These are phyloP conservation scores for Magnolia changhungtana DNA, from an alignment of 164 flowering plant species.

Conservation along the genomic window DNA sequence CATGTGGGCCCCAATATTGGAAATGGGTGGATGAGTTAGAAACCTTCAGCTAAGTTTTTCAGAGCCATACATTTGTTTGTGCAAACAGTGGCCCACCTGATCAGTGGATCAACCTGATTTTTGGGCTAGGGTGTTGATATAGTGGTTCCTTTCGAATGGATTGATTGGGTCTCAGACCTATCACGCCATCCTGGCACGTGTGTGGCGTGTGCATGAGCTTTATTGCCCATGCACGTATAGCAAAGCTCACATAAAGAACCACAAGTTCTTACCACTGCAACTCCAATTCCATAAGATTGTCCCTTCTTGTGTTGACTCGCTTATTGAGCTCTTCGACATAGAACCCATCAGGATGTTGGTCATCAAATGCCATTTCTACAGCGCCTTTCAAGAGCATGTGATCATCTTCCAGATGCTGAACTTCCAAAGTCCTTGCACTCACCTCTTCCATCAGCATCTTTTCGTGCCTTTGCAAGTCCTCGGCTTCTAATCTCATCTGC, in stretches of 20 bases:
- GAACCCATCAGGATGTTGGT: constrained; percentile 39
- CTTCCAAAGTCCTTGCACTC: constrained; percentile 21
- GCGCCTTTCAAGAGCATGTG: constrained; percentile 41
- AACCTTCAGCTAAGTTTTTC: too few species aligned
- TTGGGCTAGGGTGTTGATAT: too few species aligned
- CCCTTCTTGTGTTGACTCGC: constrained; percentile 33
- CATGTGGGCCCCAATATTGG: too few species aligned
- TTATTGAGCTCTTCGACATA: constrained; percentile 40
- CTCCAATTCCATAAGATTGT: constrained; percentile 37
- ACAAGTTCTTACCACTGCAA: constrained; percentile 36
- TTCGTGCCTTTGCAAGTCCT: constrained; percentile 26
- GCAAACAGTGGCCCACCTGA: too few species aligned
- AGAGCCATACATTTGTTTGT: too few species aligned
- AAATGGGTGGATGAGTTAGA: too few species aligned
- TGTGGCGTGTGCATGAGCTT: not conserved
- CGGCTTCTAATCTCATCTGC: constrained; percentile 27
- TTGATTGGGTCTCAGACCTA: too few species aligned
- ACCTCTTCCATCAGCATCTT: constrained; percentile 27
- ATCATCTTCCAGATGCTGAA: constrained; percentile 41
- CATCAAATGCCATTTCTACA: constrained; percentile 46
- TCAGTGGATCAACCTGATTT: too few species aligned
- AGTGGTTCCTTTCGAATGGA: too few species aligned
- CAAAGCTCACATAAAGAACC: not conserved
- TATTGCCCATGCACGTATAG: not conserved
- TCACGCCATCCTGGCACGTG: not conserved